Conservation (phyloP, 2,329 filamentous ascomycete species). For the Fusarium torreyae region DNA sequence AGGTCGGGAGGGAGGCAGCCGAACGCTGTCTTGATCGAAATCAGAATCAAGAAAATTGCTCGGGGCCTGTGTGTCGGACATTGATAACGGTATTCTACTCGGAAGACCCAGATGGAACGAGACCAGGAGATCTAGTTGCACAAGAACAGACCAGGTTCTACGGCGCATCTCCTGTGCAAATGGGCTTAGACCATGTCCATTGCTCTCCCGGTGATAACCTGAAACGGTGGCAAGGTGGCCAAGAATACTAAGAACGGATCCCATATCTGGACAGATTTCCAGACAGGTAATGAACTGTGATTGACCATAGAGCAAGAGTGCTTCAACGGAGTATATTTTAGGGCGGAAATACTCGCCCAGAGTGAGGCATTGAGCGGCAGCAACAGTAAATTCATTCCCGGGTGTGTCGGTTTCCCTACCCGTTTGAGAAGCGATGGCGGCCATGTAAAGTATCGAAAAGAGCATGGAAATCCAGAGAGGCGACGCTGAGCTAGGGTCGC, state of each 20-base stretch:
- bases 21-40: neutral
- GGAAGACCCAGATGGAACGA: constrained; percentile 4
- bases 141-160: neutral
- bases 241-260: neutral
- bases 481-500: neutral
- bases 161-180: neutral
- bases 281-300: neutral
- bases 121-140: neutral
- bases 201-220: neutral
- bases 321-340: neutral
- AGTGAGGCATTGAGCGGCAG: neutral
- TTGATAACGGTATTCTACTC: neutral
- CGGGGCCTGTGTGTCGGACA: neutral
- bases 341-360: neutral
- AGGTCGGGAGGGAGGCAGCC: neutral
- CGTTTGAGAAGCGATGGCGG: neutral
- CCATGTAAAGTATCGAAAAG: constrained; percentile 3
- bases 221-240: neutral
- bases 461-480: constrained; percentile 1
- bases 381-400: neutral
- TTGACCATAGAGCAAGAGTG: neutral
- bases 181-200: rapidly evolving
- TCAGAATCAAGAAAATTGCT: constrained; percentile 1
- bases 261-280: neutral
- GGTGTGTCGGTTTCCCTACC: neutral